Percentiles rank a stretch among this genome's conserved stretches.
phyloP scores from a whole-genome alignment of 192 early-diverging fungal species.

The Backusella liffmaniae region DNA sequence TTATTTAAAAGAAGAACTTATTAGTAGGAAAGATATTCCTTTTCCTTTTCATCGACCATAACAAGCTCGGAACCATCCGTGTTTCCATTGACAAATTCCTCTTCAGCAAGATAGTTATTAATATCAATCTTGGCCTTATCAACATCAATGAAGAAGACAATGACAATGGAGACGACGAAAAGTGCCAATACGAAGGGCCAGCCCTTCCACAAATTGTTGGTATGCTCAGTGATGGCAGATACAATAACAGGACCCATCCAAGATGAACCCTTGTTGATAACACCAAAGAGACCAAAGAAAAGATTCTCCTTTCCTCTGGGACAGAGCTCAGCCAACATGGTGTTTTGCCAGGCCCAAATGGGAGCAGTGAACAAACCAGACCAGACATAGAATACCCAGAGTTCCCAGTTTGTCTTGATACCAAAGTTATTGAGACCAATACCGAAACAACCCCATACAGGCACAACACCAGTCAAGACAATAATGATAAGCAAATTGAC shows the following conservation, averaged over 20 bases:
- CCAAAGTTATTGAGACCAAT: slow-evolving; percentile 55
- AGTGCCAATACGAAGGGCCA: slow-evolving; percentile 55
- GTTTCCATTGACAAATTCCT: background rate
- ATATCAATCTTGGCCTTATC: slow-evolving; percentile 58
- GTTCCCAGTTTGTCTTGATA: slow-evolving; percentile 48
- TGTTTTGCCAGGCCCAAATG: slow-evolving; percentile 55
- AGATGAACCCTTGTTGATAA: slow-evolving; percentile 69
- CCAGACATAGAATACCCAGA: slow-evolving; percentile 56
- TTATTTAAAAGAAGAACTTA: background rate
- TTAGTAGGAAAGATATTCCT: background rate
- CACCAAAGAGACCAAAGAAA: slow-evolving; percentile 72
- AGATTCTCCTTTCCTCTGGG: slow-evolving; percentile 66
- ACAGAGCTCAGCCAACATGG: slow-evolving; percentile 60
- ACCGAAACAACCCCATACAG: slow-evolving; percentile 64
- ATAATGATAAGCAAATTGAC: slow-evolving; percentile 52
- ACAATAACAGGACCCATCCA: slow-evolving; percentile 78
- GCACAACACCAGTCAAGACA: slow-evolving; percentile 49
- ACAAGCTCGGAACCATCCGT: background rate
- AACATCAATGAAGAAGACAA: slow-evolving; percentile 56
- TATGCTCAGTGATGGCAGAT: slow-evolving; percentile 55
- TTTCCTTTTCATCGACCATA: slow-evolving; percentile 11
- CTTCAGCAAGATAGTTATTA: slow-evolving; percentile 23
- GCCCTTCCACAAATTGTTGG: slow-evolving; percentile 53
- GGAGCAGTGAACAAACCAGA: slow-evolving; percentile 67
- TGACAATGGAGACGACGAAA: slow-evolving; percentile 49